phyloP scores from a whole-genome alignment of 257 asterid genomes.

The Voacanga thouarsii region DNA sequence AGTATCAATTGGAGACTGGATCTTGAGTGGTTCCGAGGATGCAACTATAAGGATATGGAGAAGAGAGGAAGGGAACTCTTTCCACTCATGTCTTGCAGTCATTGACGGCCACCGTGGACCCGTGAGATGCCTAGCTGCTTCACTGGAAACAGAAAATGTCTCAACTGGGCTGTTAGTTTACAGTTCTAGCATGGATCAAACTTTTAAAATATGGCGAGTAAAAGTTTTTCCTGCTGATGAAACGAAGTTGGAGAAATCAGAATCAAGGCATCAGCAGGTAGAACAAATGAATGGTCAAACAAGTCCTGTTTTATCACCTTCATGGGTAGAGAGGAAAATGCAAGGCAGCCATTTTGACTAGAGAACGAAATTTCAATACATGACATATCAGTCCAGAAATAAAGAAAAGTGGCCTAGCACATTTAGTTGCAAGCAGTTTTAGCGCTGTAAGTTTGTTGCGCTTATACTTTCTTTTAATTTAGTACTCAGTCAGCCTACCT shows the following conservation, averaged over 20 bases:
- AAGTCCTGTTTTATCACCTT: conserved; percentile 70
- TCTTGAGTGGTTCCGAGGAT: conserved; percentile 76
- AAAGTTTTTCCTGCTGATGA: conserved; percentile 44
- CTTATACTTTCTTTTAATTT: background rate
- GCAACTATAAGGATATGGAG: conserved; percentile 72
- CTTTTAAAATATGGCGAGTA: conserved; percentile 72
- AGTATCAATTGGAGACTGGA: conserved; percentile 45
- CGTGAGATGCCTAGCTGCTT: conserved; percentile 66
- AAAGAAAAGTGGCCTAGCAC: background rate
- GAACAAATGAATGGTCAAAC: conserved; percentile 32
- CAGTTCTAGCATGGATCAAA: conserved; percentile 68
- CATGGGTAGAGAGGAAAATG: conserved; percentile 75
- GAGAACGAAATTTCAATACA: background rate
- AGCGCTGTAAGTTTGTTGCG: background rate
- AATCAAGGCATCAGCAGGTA: conserved; percentile 19
- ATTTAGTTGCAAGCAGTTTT: background rate
- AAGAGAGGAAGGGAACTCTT: conserved; percentile 51
- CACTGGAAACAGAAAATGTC: conserved; percentile 34
- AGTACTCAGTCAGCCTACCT: background rate
- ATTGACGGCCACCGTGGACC: conserved; percentile 83
- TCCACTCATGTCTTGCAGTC: conserved; percentile 60
- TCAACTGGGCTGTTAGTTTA: conserved; percentile 49
- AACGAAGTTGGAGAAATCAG: conserved; percentile 29
- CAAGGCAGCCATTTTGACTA: conserved; percentile 37
- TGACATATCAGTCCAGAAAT: background rate